A percentile compares a stretch with the other conserved stretches of the same genome.
These are phyloP conservation scores for Ramaria rubella DNA, from an alignment of 768 basidiomycete genomes.

Conservation along the genomic window DNA sequence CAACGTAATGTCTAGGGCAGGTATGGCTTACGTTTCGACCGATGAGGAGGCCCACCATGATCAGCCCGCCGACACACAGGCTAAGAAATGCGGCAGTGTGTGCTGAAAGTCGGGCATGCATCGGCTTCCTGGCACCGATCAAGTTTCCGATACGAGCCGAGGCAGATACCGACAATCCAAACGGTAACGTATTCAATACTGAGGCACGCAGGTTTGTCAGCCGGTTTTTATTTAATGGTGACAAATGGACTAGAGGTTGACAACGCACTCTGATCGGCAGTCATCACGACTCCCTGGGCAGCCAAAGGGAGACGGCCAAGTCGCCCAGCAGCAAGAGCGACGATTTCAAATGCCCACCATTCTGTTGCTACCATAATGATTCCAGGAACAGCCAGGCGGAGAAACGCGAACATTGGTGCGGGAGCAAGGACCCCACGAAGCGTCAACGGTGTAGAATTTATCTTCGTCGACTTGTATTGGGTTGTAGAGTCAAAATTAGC, in stretches of 20 bases:
- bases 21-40: conserved; percentile 49
- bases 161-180: conserved; percentile 59
- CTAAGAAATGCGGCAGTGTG: conserved; percentile 61
- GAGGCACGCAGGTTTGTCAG: conserved; percentile 1
- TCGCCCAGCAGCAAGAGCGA: conserved; percentile 68
- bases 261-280: conserved; percentile 60
- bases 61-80: conserved; percentile 46
- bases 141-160: conserved; percentile 69
- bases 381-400: conserved; percentile 66
- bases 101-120: conserved; percentile 49
- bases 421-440: neutral
- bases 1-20: neutral
- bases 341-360: conserved; percentile 78
- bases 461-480: neutral
- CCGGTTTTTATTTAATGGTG: neutral
- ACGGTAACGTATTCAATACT: conserved; percentile 71
- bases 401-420: conserved; percentile 43
- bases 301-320: conserved; percentile 62
- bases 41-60: conserved; percentile 55
- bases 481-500: neutral
- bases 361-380: conserved; percentile 77
- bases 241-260: neutral
- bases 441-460: neutral
- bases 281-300: conserved; percentile 77
- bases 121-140: conserved; percentile 51